Evolutionary conservation across 192 early-diverging fungal species (phyloP), one percentile per base, ranked within the genome.

Genomic region (Phlyctochytrium arcticum): DNA sequence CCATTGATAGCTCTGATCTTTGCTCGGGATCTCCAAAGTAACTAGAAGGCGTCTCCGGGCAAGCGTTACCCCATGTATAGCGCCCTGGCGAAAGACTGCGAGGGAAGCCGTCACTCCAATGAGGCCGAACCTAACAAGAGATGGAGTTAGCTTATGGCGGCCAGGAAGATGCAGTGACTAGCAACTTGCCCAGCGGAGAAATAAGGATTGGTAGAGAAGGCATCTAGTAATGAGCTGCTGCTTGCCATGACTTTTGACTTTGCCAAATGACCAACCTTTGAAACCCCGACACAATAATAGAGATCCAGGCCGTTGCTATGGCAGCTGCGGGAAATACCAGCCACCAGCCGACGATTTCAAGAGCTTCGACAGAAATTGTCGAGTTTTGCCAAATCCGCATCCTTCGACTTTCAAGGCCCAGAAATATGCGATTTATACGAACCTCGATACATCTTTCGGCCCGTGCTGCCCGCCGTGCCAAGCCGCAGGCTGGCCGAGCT

Each of bases 1-100:
- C 96, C 96, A 98, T 26, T 83, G 72, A 75, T 97, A 97, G 34
- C 88, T 87, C 57, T 90, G 90, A 72, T 98, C 96, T 67, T 95
- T 93, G 66, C 84, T 88, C 8, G 92, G 92, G 48, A 98, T 96
- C 68, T 98, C 96, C 48, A 98, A 81, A 4, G 93, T 88, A 6
- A 94, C 92, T 9, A 98, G 75, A 9, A 97, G 70, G 36, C 89
- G 82, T 21, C 94, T 87, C 42, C 86, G 84, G 19, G 87, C 71
- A 10, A 94, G 34, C 2, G 85, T 81, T 12, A 85, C 82, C 17
- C 87, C 89, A 4, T 89, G 78, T 0, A 82, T 72, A 0, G 88
- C 73, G 23, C 87, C 91, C 65, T 87, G 80, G 23, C 90, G 80
- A 15, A 96, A 74, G 5, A 93, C 72, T 0, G 92, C 89, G 30